phyloP scores from a whole-genome alignment of 306 rosid genomes.

The Arachis stenosperma region DNA sequence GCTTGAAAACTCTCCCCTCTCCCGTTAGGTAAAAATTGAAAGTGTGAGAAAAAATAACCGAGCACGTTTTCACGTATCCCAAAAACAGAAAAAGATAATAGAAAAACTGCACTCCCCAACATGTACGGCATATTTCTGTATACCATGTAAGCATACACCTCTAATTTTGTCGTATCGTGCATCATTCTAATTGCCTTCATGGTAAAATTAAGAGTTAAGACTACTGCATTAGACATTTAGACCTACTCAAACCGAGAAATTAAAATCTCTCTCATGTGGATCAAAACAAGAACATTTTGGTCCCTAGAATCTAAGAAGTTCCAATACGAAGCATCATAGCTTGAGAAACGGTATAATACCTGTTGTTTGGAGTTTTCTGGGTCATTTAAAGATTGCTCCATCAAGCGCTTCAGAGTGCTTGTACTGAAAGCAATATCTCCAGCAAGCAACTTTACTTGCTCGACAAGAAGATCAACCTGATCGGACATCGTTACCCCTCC shows the following conservation, averaged over 20 bases:
- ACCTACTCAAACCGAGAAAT: neutral
- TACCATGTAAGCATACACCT: neutral
- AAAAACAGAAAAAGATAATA: neutral
- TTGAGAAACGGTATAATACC: constrained; percentile 48
- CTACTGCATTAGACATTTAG: neutral
- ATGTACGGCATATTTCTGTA: neutral
- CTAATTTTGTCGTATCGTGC: neutral
- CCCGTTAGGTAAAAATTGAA: neutral
- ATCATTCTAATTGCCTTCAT: constrained; percentile 15
- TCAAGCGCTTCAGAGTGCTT: constrained; percentile 93
- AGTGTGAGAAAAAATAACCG: neutral
- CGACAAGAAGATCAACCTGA: constrained; percentile 92
- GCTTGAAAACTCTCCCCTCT: neutral
- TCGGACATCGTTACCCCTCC: constrained; percentile 90
- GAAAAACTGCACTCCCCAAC: neutral
- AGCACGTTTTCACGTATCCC: neutral
- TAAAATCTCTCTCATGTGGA: constrained; percentile 20
- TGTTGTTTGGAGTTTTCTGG: constrained; percentile 83
- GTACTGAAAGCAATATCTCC: constrained; percentile 97
- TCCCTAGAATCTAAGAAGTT: no score
- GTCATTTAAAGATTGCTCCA: constrained; percentile 84
- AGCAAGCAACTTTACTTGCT: constrained; percentile 99
- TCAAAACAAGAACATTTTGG: no score
- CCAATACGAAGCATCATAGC: neutral
- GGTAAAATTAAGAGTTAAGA: constrained; percentile 12